Evolutionary conservation across 2,329 filamentous ascomycete species (phyloP).

Genomic region (Chaetoscypha palmicola): DNA sequence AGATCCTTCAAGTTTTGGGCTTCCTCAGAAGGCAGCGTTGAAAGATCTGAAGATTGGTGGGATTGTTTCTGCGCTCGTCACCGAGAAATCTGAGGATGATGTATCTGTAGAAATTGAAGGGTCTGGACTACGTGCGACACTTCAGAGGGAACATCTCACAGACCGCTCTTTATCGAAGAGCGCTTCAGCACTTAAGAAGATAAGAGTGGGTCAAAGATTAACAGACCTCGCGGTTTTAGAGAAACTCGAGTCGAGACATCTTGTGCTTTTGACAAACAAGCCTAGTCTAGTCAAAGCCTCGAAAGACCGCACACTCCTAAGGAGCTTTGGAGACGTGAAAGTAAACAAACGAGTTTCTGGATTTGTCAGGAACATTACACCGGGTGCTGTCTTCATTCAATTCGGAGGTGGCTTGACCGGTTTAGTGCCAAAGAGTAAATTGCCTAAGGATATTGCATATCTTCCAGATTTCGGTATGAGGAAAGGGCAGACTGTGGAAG

Average conservation of each 20-base stretch:
- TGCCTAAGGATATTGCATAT: conserved; percentile 61
- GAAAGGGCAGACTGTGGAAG: conserved; percentile 67
- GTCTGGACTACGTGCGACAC: conserved; percentile 66
- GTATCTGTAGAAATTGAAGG: conserved; percentile 69
- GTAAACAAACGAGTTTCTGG: conserved; percentile 64
- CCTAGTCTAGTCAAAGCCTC: conserved; percentile 71
- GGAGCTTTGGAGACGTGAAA: conserved; percentile 62
- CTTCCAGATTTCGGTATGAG: conserved; percentile 72
- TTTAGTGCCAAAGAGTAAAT: conserved; percentile 69
- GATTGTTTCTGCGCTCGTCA: conserved; percentile 69
- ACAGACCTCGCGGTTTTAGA: conserved; percentile 79
- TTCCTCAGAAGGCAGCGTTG: conserved; percentile 69
- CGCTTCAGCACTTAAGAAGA: conserved; percentile 67
- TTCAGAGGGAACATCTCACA: conserved; percentile 72
- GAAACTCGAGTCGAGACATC: conserved; percentile 70
- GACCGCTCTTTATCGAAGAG: conserved; percentile 80
- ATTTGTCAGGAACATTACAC: conserved; percentile 78
- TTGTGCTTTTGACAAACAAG: conserved; percentile 75
- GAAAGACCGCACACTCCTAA: conserved; percentile 65
- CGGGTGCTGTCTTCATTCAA: conserved; percentile 78
- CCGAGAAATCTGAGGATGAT: conserved; percentile 73
- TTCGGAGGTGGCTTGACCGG: conserved; percentile 74
- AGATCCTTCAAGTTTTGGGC: conserved; percentile 69
- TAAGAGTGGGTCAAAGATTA: conserved; percentile 77
- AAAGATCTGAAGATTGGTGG: conserved; percentile 66